These are phyloP conservation scores for Clausena lansium DNA, from an alignment of 345 rosid genomes.

Conservation along the genomic window DNA sequence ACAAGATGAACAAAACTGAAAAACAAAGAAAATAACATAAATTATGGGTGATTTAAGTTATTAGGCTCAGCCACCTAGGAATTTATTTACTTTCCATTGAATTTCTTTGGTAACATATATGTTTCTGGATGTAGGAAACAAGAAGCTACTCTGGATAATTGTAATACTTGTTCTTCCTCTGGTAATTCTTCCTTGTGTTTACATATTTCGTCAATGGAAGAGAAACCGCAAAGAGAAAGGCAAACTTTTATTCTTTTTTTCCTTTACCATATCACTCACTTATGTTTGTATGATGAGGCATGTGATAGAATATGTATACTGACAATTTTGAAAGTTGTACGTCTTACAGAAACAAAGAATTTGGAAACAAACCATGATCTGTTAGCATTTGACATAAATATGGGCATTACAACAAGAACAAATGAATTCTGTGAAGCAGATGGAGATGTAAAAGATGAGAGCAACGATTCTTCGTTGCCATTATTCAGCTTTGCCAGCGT, in stretches of 20 bases:
- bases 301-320: no score
- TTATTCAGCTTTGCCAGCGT: conserved; percentile 27
- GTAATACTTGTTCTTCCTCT: not conserved
- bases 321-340: no score
- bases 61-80: not conserved
- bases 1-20: no score
- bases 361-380: conserved; percentile 8
- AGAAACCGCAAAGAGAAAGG: conserved; percentile 11
- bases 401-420: not conserved
- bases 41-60: no score
- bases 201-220: conserved; percentile 9
- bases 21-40: no score
- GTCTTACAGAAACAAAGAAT: not conserved
- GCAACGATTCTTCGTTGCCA: conserved; percentile 14
- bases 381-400: conserved; percentile 17
- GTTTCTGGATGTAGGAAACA: not conserved
- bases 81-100: not conserved
- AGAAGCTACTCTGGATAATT: conserved; percentile 1
- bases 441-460: not conserved
- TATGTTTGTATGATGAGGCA: not conserved
- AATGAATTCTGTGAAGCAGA: not conserved
- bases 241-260: not conserved
- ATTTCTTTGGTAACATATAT: not conserved
- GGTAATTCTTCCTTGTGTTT: not conserved
- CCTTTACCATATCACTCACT: not conserved